phyloP scores from a whole-genome alignment of 1,139 yeast species.

The Sugiyamaella castrensis region DNA sequence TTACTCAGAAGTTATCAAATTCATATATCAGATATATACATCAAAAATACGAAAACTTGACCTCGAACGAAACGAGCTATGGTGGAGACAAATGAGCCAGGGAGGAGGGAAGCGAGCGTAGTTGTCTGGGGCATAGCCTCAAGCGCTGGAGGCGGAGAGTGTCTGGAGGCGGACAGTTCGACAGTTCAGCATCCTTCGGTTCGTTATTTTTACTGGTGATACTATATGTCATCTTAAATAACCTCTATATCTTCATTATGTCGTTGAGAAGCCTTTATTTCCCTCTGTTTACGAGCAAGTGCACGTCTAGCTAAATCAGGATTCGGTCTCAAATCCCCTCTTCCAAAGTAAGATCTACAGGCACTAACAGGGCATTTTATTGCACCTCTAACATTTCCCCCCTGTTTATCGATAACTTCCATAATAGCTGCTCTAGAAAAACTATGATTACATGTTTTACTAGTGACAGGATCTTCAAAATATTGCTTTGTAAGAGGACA shows the following conservation, averaged over 20 bases:
- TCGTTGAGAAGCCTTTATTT: conserved; percentile 23
- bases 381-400: not conserved
- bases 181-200: no score
- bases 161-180: no score
- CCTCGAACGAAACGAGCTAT: no score
- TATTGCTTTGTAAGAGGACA: conserved; percentile 31
- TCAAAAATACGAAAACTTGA: no score
- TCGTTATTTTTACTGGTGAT: no score
- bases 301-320: conserved; percentile 25
- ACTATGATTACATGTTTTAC: conserved; percentile 29
- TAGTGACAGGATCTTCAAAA: conserved; percentile 30
- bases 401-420: conserved; percentile 19
- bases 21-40: no score
- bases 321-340: conserved; percentile 17
- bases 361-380: conserved; percentile 31
- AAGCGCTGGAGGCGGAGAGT: no score
- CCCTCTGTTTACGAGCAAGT: conserved; percentile 23
- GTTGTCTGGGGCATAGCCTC: no score
- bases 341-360: conserved; percentile 20
- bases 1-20: no score
- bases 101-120: no score
- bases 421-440: conserved; percentile 27
- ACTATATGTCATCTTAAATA: conserved; percentile 35
- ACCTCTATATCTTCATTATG: conserved; percentile 21
- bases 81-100: no score